phyloP scores from a whole-genome alignment of 768 basidiomycete species.

The Boletellus sp. region DNA sequence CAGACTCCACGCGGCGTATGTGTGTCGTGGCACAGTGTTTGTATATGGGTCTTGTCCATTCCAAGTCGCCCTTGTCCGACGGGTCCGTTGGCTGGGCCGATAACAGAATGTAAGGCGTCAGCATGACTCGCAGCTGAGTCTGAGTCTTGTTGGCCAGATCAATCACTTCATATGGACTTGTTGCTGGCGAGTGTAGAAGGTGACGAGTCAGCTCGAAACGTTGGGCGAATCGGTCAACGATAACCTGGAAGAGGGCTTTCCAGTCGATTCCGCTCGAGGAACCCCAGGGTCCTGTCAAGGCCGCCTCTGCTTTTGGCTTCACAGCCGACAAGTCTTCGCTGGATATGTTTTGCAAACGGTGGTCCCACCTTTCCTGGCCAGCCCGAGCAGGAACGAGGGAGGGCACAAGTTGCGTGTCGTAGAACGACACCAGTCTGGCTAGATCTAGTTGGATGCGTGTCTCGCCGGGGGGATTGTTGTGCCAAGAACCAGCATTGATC shows the following conservation, averaged over 20 bases:
- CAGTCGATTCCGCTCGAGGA: no score
- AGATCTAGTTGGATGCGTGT: conserved; percentile 32
- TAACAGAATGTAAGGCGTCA: background rate
- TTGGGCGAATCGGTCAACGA: background rate
- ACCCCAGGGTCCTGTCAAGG: no score
- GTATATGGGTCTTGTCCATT: background rate
- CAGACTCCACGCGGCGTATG: background rate
- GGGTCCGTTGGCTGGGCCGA: background rate
- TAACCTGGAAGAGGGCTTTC: no score
- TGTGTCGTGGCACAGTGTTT: background rate
- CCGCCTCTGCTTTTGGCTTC: no score
- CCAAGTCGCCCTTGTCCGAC: background rate
- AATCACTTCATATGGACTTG: background rate
- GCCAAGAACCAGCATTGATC: conserved; percentile 24
- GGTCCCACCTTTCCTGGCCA: conserved; percentile 9
- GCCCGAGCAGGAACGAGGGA: conserved; percentile 25
- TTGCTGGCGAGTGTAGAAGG: background rate
- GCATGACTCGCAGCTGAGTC: background rate
- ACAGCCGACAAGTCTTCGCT: background rate
- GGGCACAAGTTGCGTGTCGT: conserved; percentile 27
- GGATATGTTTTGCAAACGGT: background rate
- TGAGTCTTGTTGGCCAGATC: background rate
- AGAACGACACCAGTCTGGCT: conserved; percentile 33
- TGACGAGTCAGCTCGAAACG: background rate
- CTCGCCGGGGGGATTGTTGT: conserved; percentile 32